Percentiles rank a stretch among this genome's conserved stretches.
Evolutionary conservation across 2,329 filamentous ascomycete genomes (phyloP).

Genomic region (Berkeleyomyces basicola): DNA sequence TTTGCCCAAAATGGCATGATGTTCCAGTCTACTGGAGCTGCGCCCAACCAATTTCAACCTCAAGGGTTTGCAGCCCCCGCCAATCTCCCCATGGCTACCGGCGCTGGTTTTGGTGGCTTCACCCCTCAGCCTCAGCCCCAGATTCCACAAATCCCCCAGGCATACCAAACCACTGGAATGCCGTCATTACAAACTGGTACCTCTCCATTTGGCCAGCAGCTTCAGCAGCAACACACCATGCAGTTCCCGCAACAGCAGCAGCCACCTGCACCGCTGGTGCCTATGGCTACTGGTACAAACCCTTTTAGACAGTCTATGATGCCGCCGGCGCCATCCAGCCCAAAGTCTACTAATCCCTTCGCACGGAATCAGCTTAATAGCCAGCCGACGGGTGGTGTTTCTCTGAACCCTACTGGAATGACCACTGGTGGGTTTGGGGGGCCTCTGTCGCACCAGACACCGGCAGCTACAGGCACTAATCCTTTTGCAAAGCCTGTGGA

Average conservation of each 20-base stretch:
- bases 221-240: constrained; percentile 18
- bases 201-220: constrained; percentile 16
- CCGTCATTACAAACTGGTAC: constrained; percentile 2
- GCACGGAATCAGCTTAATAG: constrained; percentile 34
- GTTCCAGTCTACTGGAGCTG: constrained; percentile 17
- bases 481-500: constrained; percentile 37
- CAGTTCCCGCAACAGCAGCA: constrained; percentile 23
- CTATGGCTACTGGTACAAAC: constrained; percentile 42
- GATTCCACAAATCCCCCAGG: constrained; percentile 16
- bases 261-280: constrained; percentile 22
- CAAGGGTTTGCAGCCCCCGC: constrained; percentile 5
- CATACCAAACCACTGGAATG: constrained; percentile 19
- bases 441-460: constrained; percentile 26
- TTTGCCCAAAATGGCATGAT: constrained; percentile 17
- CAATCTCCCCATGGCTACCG: constrained; percentile 16
- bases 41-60: constrained; percentile 17
- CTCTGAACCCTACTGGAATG: neutral
- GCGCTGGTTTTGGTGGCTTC: constrained; percentile 12
- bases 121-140: constrained; percentile 20
- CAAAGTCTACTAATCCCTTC: constrained; percentile 75
- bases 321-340: constrained; percentile 29
- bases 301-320: constrained; percentile 90
- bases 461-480: constrained; percentile 38
- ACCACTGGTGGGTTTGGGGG: constrained; percentile 2
- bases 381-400: constrained; percentile 15